These are phyloP conservation scores for Saturnispora diversa DNA, from an alignment of 805 yeast genomes.

Conservation along the genomic window DNA sequence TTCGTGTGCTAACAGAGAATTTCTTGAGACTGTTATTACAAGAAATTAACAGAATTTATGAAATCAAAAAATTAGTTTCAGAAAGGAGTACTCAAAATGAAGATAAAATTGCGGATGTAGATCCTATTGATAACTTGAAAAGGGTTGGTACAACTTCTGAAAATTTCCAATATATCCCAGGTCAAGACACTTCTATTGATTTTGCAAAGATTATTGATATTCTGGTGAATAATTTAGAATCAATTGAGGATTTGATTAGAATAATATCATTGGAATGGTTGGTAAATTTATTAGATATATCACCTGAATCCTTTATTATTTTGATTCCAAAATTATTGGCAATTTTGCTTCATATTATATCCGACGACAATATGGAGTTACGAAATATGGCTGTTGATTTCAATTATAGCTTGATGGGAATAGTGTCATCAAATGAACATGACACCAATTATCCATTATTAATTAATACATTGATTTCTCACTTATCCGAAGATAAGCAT, in stretches of 20 bases:
- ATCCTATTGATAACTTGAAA: neutral
- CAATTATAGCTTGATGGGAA: conserved; percentile 47
- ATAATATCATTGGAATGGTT: conserved; percentile 78
- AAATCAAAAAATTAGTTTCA: conserved; percentile 47
- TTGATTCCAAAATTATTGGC: conserved; percentile 70
- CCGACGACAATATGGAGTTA: conserved; percentile 43
- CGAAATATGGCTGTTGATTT: conserved; percentile 48
- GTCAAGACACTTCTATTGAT: conserved; percentile 78
- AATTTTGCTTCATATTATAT: conserved; percentile 54
- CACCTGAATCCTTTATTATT: conserved; percentile 68
- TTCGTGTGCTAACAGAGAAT: conserved; percentile 75
- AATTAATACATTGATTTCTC: conserved; percentile 62
- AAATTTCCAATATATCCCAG: conserved; percentile 56
- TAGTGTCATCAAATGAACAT: conserved; percentile 32
- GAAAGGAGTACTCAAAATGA: conserved; percentile 14
- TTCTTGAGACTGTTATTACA: conserved; percentile 66
- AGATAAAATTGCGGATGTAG: neutral
- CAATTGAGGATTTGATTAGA: conserved; percentile 69
- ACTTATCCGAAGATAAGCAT: conserved; percentile 23
- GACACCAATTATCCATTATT: conserved; percentile 47
- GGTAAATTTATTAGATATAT: conserved; percentile 57
- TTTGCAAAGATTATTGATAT: conserved; percentile 75
- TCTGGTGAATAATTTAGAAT: conserved; percentile 69
- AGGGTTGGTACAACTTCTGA: conserved; percentile 18
- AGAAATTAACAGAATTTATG: conserved; percentile 72